These are phyloP conservation scores for Aspergillus phoenicis DNA, from an alignment of 2,329 filamentous ascomycete genomes.

Conservation along the genomic window DNA sequence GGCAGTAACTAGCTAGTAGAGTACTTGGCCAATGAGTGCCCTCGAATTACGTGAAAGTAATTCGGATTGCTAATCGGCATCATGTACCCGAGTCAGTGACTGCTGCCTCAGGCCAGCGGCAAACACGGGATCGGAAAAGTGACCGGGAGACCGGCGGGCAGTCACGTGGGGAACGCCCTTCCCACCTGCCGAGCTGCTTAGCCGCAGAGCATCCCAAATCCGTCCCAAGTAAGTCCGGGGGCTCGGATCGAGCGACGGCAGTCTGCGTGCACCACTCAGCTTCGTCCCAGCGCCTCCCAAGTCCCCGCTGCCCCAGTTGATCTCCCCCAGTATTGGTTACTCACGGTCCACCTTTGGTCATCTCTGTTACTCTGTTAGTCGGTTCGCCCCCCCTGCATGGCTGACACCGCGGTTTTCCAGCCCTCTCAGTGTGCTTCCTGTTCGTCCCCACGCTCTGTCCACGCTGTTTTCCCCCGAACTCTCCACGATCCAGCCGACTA, in stretches of 20 bases:
- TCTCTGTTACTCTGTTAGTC: too few relatives aligned
- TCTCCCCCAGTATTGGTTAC: conserved; percentile 2
- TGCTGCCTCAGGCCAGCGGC: too few relatives aligned
- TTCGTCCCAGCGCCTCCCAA: conserved; percentile 5
- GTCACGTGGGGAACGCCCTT: conserved; percentile 28
- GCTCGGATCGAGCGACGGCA: conserved; percentile 34
- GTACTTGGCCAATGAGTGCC: too few relatives aligned
- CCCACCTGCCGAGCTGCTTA: conserved; percentile 35
- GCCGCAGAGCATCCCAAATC: too few relatives aligned
- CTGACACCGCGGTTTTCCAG: neutral
- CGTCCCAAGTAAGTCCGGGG: conserved; percentile 23
- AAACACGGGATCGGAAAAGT: too few relatives aligned
- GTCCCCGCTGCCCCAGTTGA: conserved; percentile 13
- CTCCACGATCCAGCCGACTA: conserved; percentile 34
- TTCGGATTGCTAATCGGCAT: too few relatives aligned
- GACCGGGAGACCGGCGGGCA: conserved; percentile 23
- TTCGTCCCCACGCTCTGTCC: conserved; percentile 10
- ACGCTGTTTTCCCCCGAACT: neutral
- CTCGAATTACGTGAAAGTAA: too few relatives aligned
- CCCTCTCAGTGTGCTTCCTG: neutral
- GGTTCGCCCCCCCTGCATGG: neutral
- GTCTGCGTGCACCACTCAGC: conserved; percentile 3
- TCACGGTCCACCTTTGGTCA: neutral
- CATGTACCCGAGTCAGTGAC: too few relatives aligned
- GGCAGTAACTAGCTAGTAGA: too few relatives aligned